Evolutionary conservation across 2,329 filamentous ascomycete species (phyloP), one percentile per base, ranked within the genome.

Genomic region (Ophiostoma perfectum): DNA sequence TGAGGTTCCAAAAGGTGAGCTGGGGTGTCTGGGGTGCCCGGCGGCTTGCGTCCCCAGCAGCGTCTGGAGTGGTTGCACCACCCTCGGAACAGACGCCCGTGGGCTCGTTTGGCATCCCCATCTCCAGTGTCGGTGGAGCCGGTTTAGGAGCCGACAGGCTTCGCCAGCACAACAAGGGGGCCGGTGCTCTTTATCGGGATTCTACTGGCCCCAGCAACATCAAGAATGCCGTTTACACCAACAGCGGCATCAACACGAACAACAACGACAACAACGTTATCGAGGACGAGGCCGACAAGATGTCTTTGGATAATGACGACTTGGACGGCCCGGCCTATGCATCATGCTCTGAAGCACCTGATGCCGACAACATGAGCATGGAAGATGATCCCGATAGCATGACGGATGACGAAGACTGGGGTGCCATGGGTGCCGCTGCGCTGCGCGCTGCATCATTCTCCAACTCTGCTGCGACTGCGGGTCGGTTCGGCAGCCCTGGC

Each of bases 361-460:
- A 88, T 67, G 89, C 90, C 70, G 82, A 87, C 70, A 81, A 81
- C 70, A 81, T 81, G 73, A 81, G 75, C 73, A 83, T 77, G 79
- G 88, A 88, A 74, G 90, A 92, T 73, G 90, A 96, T 75, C 87
- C 91, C 70, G 89, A 90, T 72, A 92, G 97, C 75, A 86, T 91
- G 70, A 98, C 95, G 38, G 95, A 98, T 76, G 92, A 97, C 76
- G 94, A 98, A 78, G 93, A 98, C 79, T 97, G 94, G 93, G 92
- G 91, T 64, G 88, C 90, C 66, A 90, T 97, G 71, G 94, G 93
- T 67, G 92, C 93, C 42, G 92, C 90, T 67, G 91, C 92, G 72
- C 84, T 97, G 73, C 88, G 93, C 72, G 85, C 86, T 70, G 83
- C 84, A 65, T 89, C 86, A 6, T 88, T 88, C 74, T 82, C 84